phyloP scores from a whole-genome alignment of 768 basidiomycete species.

The Naematelia encephala region DNA sequence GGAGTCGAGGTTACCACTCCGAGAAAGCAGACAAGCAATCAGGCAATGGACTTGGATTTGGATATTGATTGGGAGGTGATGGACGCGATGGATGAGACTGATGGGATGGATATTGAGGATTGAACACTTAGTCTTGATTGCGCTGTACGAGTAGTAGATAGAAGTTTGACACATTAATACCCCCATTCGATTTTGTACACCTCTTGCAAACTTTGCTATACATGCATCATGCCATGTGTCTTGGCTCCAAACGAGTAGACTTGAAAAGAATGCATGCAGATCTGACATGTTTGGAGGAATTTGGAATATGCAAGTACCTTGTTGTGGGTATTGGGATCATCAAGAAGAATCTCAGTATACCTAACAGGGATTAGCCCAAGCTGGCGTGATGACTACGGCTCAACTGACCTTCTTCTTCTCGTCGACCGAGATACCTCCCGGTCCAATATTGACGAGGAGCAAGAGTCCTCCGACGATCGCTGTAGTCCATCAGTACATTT shows the following conservation, averaged over 20 bases:
- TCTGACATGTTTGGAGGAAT: no score
- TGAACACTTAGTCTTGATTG: neutral
- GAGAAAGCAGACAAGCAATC: conserved; percentile 7
- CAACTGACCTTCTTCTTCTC: conserved; percentile 90
- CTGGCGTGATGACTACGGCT: neutral
- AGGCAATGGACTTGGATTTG: conserved; percentile 18
- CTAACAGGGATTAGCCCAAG: neutral
- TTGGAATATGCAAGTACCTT: no score
- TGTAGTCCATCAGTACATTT: conserved; percentile 35
- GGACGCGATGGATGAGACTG: conserved; percentile 32
- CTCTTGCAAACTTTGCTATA: no score
- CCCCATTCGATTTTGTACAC: no score
- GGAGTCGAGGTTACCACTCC: conserved; percentile 3
- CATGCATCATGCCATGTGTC: no score
- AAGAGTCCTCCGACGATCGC: conserved; percentile 97
- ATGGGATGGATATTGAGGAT: conserved; percentile 34
- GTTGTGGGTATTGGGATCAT: no score
- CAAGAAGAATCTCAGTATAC: no score
- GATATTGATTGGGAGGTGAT: conserved; percentile 34
- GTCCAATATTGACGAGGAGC: conserved; percentile 96
- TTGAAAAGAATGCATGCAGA: no score
- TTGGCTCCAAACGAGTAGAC: no score
- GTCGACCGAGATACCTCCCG: conserved; percentile 94
- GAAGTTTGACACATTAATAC: no score
- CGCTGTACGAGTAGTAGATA: no score